These are phyloP conservation scores for Gamsiella multidivaricata DNA, from an alignment of 192 early-diverging fungal species.

Conservation along the genomic window DNA sequence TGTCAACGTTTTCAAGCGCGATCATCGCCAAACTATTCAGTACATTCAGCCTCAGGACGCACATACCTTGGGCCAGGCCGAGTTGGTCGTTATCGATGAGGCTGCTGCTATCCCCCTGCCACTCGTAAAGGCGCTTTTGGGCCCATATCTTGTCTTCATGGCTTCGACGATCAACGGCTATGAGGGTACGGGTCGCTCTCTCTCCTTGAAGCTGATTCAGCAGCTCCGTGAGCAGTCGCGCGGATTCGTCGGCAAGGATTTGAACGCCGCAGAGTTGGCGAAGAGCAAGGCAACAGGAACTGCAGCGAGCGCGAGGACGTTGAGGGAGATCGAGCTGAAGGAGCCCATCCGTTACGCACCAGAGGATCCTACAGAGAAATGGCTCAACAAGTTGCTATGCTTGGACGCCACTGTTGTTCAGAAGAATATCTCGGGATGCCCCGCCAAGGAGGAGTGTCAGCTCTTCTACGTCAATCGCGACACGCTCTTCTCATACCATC, in stretches of 20 bases:
- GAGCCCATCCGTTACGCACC: constrained; percentile 94
- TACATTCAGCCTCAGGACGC: constrained; percentile 98
- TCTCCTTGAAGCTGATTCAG: constrained; percentile 95
- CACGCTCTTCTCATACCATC: constrained; percentile 98
- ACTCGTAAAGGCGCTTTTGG: constrained; percentile 89
- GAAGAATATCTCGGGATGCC: constrained; percentile 84
- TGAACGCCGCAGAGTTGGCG: constrained; percentile 58
- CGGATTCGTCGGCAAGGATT: constrained; percentile 67
- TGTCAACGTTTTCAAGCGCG: constrained; percentile 91
- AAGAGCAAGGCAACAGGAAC: constrained; percentile 51
- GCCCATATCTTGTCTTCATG: constrained; percentile 98
- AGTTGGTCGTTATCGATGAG: constrained; percentile 98
- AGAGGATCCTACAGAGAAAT: constrained; percentile 90
- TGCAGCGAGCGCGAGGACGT: constrained; percentile 69
- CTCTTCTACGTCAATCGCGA: constrained; percentile 97
- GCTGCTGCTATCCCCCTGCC: constrained; percentile 98
- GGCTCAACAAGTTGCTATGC: constrained; percentile 96
- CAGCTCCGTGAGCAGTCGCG: constrained; percentile 94
- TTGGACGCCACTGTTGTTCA: constrained; percentile 84
- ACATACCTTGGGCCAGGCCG: constrained; percentile 93
- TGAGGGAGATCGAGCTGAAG: constrained; percentile 92
- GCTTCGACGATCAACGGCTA: constrained; percentile 99
- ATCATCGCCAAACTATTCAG: constrained; percentile 98
- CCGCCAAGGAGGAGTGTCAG: constrained; percentile 93
- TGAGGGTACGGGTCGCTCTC: constrained; percentile 97